These are phyloP conservation scores for Cryptosporidium xiaoi DNA, from an alignment of 169 alveolate genomes.

Conservation along the genomic window DNA sequence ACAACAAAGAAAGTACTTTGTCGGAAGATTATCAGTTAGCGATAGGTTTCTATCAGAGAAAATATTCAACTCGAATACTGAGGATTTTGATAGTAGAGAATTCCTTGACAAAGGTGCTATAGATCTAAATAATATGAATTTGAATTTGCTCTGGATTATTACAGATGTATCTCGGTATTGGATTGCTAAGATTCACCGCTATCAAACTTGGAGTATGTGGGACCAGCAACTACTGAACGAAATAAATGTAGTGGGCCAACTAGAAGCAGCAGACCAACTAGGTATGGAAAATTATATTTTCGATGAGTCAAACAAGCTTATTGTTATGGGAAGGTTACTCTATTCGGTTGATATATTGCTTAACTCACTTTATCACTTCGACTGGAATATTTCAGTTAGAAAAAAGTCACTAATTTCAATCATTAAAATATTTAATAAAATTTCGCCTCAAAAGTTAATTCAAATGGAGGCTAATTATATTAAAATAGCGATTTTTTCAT, in stretches of 20 bases:
- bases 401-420: constrained; percentile 39
- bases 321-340: constrained; percentile 27
- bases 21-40: constrained; percentile 61
- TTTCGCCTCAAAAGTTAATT: constrained; percentile 7
- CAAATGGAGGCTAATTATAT: not conserved
- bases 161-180: constrained; percentile 56
- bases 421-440: constrained; percentile 30
- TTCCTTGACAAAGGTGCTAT: not conserved
- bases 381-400: constrained; percentile 56
- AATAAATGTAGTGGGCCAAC: constrained; percentile 45
- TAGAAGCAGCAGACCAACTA: constrained; percentile 51
- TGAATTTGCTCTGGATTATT: constrained; percentile 23
- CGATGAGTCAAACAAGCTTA: not conserved
- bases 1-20: constrained; percentile 59
- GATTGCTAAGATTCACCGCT: constrained; percentile 62
- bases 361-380: constrained; percentile 57
- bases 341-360: constrained; percentile 32
- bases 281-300: constrained; percentile 54
- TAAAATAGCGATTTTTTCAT: constrained; percentile 19
- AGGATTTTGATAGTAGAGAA: not conserved
- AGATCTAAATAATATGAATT: not conserved
- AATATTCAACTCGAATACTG: not conserved
- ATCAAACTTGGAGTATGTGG: constrained; percentile 75
- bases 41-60: constrained; percentile 29
- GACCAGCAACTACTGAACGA: constrained; percentile 69